Percentiles rank a stretch among this genome's conserved stretches.
Conservation (phyloP, 2,329 filamentous ascomycete species). For the Colletotrichum paranaense region DNA sequence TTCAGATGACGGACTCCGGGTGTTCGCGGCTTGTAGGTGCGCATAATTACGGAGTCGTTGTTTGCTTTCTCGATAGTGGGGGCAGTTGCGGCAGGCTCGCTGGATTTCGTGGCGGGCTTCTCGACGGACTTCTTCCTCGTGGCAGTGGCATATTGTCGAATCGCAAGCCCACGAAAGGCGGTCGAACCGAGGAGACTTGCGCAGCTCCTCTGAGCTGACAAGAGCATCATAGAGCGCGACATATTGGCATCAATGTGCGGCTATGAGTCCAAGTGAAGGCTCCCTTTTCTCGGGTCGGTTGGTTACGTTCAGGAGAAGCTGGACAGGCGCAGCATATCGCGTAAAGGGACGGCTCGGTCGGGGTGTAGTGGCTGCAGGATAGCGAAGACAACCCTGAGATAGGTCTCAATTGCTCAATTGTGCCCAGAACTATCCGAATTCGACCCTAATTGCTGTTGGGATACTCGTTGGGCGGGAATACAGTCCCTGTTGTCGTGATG, state of each 20-base stretch:
- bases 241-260: background rate
- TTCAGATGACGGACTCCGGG: slow-evolving; percentile 92
- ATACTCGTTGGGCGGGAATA: background rate
- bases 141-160: slow-evolving; percentile 29
- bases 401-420: background rate
- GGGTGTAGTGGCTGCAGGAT: background rate
- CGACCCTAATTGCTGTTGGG: background rate
- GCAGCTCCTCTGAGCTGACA: slow-evolving; percentile 17
- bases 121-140: slow-evolving; percentile 16
- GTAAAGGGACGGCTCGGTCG: background rate
- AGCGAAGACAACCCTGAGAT: background rate
- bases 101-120: slow-evolving; percentile 27
- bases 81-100: slow-evolving; percentile 31
- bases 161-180: slow-evolving; percentile 6
- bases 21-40: slow-evolving; percentile 93
- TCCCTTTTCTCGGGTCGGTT: slow-evolving; percentile 5
- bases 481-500: background rate
- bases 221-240: slow-evolving; percentile 8
- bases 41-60: slow-evolving; percentile 63
- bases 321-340: slow-evolving; percentile 28
- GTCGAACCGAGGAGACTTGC: slow-evolving; percentile 13
- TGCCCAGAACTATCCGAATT: background rate
- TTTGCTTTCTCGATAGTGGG: slow-evolving; percentile 41
- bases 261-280: background rate
- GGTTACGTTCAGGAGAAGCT: slow-evolving; percentile 9